Conservation (phyloP, 2,329 filamentous ascomycete species). For the Nothophoma quercina region DNA sequence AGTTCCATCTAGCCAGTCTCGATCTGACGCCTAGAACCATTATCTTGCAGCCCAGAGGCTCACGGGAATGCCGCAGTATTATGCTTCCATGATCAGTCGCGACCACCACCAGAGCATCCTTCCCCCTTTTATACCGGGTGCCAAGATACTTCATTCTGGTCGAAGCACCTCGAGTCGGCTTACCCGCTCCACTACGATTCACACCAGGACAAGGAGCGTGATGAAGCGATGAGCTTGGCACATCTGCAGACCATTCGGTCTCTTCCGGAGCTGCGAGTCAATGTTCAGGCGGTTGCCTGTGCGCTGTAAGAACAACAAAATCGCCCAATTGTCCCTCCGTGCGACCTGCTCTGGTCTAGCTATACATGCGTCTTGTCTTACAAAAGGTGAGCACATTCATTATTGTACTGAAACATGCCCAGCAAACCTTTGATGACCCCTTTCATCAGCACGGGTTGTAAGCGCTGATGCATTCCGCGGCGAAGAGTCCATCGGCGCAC, state of each 20-base stretch:
- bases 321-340: background rate
- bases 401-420: background rate
- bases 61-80: no score
- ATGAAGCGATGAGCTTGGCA: background rate
- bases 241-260: background rate
- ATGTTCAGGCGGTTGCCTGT: background rate
- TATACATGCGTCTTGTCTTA: background rate
- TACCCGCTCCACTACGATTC: background rate
- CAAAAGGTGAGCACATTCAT: background rate
- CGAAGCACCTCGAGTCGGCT: background rate
- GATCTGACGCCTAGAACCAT: no score
- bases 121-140: no score
- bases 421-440: background rate
- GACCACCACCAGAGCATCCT: no score
- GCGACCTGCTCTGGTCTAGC: background rate
- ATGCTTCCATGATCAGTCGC: no score
- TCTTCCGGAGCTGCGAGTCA: background rate
- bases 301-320: background rate
- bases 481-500: background rate
- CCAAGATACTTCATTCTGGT: no score
- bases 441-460: background rate
- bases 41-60: no score
- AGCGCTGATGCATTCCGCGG: background rate
- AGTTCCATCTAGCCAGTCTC: no score
- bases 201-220: background rate